Base-by-base conservation (phyloP, 2,329 filamentous ascomycete species). In the Didymella pomorum region DNA sequence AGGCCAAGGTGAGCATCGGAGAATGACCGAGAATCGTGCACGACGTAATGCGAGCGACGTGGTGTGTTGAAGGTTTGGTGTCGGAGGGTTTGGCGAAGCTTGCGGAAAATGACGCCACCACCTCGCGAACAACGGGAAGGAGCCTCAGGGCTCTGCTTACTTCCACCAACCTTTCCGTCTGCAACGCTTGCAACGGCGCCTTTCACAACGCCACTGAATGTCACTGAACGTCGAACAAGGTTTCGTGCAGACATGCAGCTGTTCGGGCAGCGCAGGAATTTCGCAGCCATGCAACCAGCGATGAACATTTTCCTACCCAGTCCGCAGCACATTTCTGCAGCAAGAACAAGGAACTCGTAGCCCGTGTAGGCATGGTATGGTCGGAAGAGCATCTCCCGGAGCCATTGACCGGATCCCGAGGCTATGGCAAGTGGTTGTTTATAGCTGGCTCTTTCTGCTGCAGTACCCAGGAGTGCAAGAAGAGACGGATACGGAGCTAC, bases 71-170 rank as follows among this genome's bases (percentile, higher is more conserved):
- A 42, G 10, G 18, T 33, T 52, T 23, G 21, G 28, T 6, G 45
- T 58, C 56, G 56, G 56, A 41, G 54, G 50, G 44, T 39, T 31
- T 45, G 46, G 55, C 55, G 55, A 47, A 31, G 29, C 26, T 28
- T 28, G 26, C 26, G 42, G 41, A 18, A 25, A 4, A 41, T 48
- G 45, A 48, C 56, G 44, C 50, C 50, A 54, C 52, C 16, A 41
- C 39, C 48, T 43, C 28, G 31, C 41, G 21, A 48, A 42, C 31
- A 41, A 21, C 37, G 53, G 49, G 56, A 58, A 53, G 56, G 44
- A 58, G 26, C 35, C 10, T 35, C 55, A 14, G 46, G 49, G 50
- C 37, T 29, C 49, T 49, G 39, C 45, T 56, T 56, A n/a, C 49
- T 47, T 53, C 56, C 50, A 53, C 39, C 33, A 33, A 53, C 50